These are phyloP conservation scores for Iberis amara DNA, from an alignment of 441 rosid genomes.

Conservation along the genomic window DNA sequence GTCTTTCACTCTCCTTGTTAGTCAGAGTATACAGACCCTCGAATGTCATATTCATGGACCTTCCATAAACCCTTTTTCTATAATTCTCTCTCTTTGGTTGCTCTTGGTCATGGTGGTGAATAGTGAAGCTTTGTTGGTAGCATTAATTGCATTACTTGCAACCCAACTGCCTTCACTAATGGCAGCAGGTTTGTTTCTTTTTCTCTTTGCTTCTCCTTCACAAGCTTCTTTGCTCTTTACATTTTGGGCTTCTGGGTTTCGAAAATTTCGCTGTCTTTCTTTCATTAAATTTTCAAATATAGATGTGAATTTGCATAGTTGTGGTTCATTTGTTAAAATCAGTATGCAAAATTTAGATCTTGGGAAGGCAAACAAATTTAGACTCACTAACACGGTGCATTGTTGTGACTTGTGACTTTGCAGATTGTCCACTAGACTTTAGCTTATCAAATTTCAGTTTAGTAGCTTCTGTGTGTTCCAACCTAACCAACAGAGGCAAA, in stretches of 20 bases:
- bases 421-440: conserved; percentile 85
- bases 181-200: conserved; percentile 49
- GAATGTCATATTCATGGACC: conserved; percentile 28
- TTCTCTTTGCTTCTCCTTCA: conserved; percentile 14
- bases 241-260: conserved; percentile 14
- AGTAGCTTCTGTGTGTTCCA: conserved; percentile 73
- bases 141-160: conserved; percentile 42
- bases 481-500: conserved; percentile 57
- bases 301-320: background rate
- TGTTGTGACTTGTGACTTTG: conserved; percentile 10
- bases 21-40: conserved; percentile 25
- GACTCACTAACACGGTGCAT: background rate
- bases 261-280: conserved; percentile 18
- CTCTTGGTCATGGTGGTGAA: conserved; percentile 43
- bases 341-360: too few species aligned
- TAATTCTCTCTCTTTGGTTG: conserved; percentile 20
- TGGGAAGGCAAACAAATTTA: background rate
- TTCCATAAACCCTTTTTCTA: conserved; percentile 23
- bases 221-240: background rate
- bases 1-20: conserved; percentile 26
- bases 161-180: conserved; percentile 43
- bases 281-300: background rate
- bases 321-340: background rate
- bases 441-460: conserved; percentile 66
- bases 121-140: conserved; percentile 36